These are phyloP conservation scores for Solidago caesia DNA, from an alignment of 129 eudicot genomes.

Conservation along the genomic window DNA sequence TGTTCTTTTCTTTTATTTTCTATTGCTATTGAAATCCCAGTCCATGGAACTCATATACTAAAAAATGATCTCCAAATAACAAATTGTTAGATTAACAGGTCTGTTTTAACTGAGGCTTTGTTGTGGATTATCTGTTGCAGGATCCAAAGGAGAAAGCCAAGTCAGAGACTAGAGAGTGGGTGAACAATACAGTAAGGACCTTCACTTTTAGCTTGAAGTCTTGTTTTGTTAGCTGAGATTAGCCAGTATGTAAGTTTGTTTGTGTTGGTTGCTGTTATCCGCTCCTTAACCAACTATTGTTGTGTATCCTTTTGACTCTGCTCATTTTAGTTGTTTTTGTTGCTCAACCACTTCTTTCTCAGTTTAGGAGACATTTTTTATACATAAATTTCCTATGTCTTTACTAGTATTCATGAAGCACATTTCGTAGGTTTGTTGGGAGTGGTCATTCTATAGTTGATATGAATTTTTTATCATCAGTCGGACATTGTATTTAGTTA, in stretches of 20 bases:
- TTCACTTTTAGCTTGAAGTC: conserved; percentile 15
- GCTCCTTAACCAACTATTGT: background rate
- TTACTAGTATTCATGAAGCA: background rate
- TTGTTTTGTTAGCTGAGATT: conserved; percentile 7
- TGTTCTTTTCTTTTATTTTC: background rate
- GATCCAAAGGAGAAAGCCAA: conserved; percentile 91
- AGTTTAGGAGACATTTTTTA: background rate
- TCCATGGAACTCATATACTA: background rate
- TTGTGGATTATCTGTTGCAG: conserved; percentile 36
- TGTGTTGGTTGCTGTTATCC: background rate
- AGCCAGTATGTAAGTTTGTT: background rate
- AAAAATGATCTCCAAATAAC: background rate
- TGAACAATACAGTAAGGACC: conserved; percentile 69
- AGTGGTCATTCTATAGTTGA: background rate
- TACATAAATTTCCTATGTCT: background rate
- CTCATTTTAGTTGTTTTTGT: background rate
- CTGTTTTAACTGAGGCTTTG: background rate
- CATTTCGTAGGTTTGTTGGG: background rate
- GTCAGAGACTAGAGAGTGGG: conserved; percentile 88
- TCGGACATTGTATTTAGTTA: conserved; percentile 3
- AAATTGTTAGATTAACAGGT: background rate
- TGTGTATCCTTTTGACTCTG: background rate
- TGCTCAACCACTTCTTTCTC: background rate
- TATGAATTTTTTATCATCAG: background rate
- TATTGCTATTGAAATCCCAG: background rate